phyloP scores from a whole-genome alignment of 192 early-diverging fungal species.

The Coemansia sp. region DNA sequence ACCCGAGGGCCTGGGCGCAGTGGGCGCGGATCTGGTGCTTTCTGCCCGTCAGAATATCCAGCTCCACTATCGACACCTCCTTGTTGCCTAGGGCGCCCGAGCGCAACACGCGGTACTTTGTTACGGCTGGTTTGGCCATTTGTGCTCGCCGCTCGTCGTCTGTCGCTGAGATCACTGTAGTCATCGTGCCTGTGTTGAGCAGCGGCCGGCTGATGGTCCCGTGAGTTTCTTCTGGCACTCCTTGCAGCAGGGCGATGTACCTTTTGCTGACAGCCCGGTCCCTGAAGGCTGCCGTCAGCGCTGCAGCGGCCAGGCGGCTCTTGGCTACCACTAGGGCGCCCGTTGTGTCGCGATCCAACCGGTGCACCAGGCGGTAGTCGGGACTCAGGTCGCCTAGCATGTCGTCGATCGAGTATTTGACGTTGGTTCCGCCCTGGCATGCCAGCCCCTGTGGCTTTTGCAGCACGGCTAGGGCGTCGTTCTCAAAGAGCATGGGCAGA shows the following conservation, averaged over 20 bases:
- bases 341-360: slow-evolving; percentile 32
- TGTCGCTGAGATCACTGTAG: not conserved
- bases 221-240: not conserved
- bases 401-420: slow-evolving; percentile 15
- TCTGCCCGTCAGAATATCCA: slow-evolving; percentile 32
- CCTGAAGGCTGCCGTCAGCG: slow-evolving; percentile 20
- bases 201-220: slow-evolving; percentile 15
- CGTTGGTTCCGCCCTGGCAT: slow-evolving; percentile 29
- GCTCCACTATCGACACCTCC: slow-evolving; percentile 10
- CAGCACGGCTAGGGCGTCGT: slow-evolving; percentile 15
- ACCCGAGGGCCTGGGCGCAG: slow-evolving; percentile 27
- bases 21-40: slow-evolving; percentile 48
- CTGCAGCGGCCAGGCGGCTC: slow-evolving; percentile 10
- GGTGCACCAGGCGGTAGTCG: slow-evolving; percentile 24
- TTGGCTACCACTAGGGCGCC: slow-evolving; percentile 27
- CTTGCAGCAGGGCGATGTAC: slow-evolving; percentile 23
- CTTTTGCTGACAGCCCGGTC: slow-evolving; percentile 18
- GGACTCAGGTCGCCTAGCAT: slow-evolving; percentile 15
- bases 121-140: slow-evolving; percentile 10
- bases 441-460: slow-evolving; percentile 24
- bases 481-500: slow-evolving; percentile 22
- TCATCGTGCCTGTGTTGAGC: slow-evolving; percentile 1
- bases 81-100: slow-evolving; percentile 4
- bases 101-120: slow-evolving; percentile 18
- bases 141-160: not conserved